Evolutionary conservation across 1,284 basidiomycete genomes (phyloP).

Genomic region (Ganoderma meredithae): DNA sequence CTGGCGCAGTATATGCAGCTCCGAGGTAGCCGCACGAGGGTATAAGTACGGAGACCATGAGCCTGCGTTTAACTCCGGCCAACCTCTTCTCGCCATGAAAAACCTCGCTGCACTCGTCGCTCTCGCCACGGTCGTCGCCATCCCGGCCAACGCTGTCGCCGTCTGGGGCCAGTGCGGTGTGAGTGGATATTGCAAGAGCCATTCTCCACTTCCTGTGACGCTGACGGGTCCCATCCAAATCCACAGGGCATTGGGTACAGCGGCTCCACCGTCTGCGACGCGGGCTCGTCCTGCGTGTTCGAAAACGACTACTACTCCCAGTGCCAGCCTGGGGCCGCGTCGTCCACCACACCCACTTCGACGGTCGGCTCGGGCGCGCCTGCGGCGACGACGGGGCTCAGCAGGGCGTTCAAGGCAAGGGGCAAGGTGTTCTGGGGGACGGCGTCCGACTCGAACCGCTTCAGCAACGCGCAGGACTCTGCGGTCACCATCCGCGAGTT

Average conservation of each 20-base stretch:
- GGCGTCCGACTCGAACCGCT: slow-evolving; percentile 38
- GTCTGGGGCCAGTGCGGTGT: slow-evolving; percentile 38
- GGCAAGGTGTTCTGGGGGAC: slow-evolving; percentile 42
- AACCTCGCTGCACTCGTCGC: slow-evolving; percentile 38
- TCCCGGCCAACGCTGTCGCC: slow-evolving; percentile 37
- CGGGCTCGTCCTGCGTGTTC: slow-evolving; percentile 31
- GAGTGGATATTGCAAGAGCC: slow-evolving; percentile 8
- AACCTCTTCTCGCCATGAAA: slow-evolving; percentile 33
- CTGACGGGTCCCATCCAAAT: not conserved
- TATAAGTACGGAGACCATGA: slow-evolving; percentile 11
- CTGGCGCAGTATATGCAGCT: not conserved
- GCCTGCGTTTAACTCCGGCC: not conserved
- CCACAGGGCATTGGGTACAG: slow-evolving; percentile 33
- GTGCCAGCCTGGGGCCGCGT: slow-evolving; percentile 33
- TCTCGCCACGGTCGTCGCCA: slow-evolving; percentile 34
- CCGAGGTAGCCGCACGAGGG: slow-evolving; percentile 3
- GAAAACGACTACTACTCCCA: slow-evolving; percentile 38
- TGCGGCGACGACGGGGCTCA: slow-evolving; percentile 34
- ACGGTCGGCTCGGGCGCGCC: slow-evolving; percentile 13
- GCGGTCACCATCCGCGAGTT: slow-evolving; percentile 43
- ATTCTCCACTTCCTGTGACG: not conserved
- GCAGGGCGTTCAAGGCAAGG: slow-evolving; percentile 36
- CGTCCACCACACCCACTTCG: slow-evolving; percentile 20
- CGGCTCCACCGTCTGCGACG: slow-evolving; percentile 36
- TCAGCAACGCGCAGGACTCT: slow-evolving; percentile 40